Percentiles rank a stretch among this genome's conserved stretches.
Evolutionary conservation across 257 asterid species (phyloP).

Genomic region (Striga asiatica): DNA sequence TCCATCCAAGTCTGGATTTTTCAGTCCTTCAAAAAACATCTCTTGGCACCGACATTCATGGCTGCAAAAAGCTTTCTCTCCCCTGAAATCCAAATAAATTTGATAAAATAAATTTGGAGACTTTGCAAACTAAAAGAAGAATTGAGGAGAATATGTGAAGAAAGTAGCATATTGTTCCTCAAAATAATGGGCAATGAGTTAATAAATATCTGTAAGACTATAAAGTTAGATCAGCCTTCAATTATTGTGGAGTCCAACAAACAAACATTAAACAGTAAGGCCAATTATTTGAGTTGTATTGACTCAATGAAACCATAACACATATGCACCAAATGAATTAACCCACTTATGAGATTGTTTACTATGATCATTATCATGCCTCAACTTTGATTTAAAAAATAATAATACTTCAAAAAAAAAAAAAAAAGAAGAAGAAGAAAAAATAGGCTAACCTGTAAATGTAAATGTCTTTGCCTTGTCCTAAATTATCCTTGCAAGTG

Average conservation of each 20-base stretch:
- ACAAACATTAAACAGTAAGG: neutral
- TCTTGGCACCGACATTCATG: conserved; percentile 68
- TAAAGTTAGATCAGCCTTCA: conserved; percentile 18
- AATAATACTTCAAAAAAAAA: too few species aligned
- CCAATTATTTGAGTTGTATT: too few species aligned
- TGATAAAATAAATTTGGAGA: neutral
- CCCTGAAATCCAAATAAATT: conserved; percentile 30
- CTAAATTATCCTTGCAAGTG: conserved; percentile 42
- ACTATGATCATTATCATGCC: too few species aligned
- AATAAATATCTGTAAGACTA: neutral
- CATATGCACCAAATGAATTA: too few species aligned
- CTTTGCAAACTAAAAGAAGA: too few species aligned
- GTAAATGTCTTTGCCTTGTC: conserved; percentile 43
- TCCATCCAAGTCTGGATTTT: conserved; percentile 16
- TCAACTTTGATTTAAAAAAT: too few species aligned
- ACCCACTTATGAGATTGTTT: neutral
- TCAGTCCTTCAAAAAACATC: conserved; percentile 33
- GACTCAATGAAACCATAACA: too few species aligned
- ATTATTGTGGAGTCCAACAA: conserved; percentile 11
- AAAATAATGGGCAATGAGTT: neutral
- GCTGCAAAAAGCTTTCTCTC: conserved; percentile 65
- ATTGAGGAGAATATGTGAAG: too few species aligned
- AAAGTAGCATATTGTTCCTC: too few species aligned
- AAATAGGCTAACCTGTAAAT: conserved; percentile 54
- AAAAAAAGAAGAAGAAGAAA: neutral